Evolutionary conservation across 192 early-diverging fungal species (phyloP), one percentile per base, ranked within the genome.

Genomic region (Umbelopsis ramanniana): DNA sequence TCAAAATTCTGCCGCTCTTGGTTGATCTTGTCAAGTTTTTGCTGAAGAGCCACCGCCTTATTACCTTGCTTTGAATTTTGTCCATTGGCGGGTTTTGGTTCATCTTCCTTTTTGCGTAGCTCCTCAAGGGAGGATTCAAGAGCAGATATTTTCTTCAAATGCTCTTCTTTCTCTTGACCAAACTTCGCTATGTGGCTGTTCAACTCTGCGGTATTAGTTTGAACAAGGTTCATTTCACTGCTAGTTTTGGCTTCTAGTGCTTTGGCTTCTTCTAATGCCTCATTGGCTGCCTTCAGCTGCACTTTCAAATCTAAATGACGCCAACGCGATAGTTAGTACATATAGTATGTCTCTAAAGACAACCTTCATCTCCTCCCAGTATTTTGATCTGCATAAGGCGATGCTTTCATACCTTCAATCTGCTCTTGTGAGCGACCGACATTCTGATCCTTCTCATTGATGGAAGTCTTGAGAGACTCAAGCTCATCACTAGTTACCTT

Each of bases 1-100:
- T 63, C 57, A n/a, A 35, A 29, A 37, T 63, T 63, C 4, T 63
- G 57, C 12, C 57, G 26, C 26, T 63, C 57, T 37, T 63, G 57
- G 33, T 63, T 63, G 57, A 33, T 63, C 5, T 63, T 63, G 19
- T 63, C 57, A 22, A 63, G 0, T 33, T 63, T 63, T 37, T 63
- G 26, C 57, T 63, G 57, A 6, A 63, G 19, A 37, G 26, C 35
- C 0, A 33, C 14, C 57, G 35, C 9, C 57, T 63, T 63, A 8
- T 35, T 63, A n/a, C 24, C 23, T 12, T 29, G 35, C 57, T 63
- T 17, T 17, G 57, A 29, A 35, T 63, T 11, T 63, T 63, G 23
- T 0, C 29, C 33, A 17, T 63, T 63, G 11, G 11, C 12, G 11
- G 26, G 12, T 9, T 63, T 63, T 14, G 1, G 14, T 6, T 37